phyloP scores from a whole-genome alignment of 192 early-diverging fungal species.

The Backusella mclennaniae region DNA sequence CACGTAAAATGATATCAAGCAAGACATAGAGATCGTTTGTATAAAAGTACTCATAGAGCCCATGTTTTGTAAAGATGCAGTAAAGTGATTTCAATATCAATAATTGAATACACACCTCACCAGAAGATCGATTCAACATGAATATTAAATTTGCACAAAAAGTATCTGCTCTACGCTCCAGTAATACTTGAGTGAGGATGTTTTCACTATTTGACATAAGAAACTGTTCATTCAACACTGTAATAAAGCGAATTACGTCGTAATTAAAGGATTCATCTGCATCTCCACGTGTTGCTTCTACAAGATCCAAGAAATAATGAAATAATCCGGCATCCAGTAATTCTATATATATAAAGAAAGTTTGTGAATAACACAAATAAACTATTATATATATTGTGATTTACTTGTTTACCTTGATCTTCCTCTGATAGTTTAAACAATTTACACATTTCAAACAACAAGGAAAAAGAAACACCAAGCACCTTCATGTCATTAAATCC shows the following conservation, averaged over 20 bases:
- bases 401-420: constrained; percentile 47
- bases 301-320: constrained; percentile 52
- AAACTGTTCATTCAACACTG: constrained; percentile 72
- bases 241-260: constrained; percentile 48
- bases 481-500: constrained; percentile 26
- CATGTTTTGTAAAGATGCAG: constrained; percentile 62
- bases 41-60: constrained; percentile 75
- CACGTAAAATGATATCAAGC: constrained; percentile 84
- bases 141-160: constrained; percentile 92
- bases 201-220: constrained; percentile 51
- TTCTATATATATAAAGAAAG: constrained; percentile 32
- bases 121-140: constrained; percentile 85
- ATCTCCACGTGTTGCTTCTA: constrained; percentile 57
- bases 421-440: constrained; percentile 46
- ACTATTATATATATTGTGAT: not conserved
- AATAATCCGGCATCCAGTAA: constrained; percentile 46
- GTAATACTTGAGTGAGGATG: constrained; percentile 48
- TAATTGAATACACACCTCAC: constrained; percentile 50
- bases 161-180: constrained; percentile 63
- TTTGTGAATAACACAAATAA: not conserved
- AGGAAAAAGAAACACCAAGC: constrained; percentile 42
- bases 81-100: constrained; percentile 71
- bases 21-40: constrained; percentile 90
- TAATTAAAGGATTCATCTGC: constrained; percentile 56
- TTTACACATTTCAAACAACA: constrained; percentile 63